Base-by-base conservation (phyloP, 73 alveolate species). In the Paramecium tetraurelia region DNA sequence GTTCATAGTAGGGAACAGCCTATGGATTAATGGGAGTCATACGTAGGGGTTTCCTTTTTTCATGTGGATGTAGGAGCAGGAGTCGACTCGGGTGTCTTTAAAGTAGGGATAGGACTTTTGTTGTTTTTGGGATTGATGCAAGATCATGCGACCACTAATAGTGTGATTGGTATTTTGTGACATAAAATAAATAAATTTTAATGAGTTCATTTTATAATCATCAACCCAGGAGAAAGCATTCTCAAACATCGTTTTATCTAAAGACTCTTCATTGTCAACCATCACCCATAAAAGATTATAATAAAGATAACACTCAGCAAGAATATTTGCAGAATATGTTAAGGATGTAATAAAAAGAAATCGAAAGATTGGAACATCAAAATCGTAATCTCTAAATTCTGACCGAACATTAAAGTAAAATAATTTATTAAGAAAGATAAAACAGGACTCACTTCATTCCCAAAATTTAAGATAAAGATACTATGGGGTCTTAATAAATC, bases 11-110 rank as follows among this genome's bases (percentile, higher is more conserved):
- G 5, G 93, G 93, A 12, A 86, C 33, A 7, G 93, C 93, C 85
- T 77, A 53, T 21, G 21, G 3, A 75, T n/a, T 75, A 14, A 14
- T 7, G 14, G 14, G 20, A 4, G 44, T 12, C 5, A 68, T 75
- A 75, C 87, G 4, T 75, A 36, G n/a, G 93, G 80, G 46, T 63
- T 77, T 40, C 93, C 93, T 22, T 69, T 35, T 48, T 86, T 86
- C 77, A 86, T 43, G 4, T 46, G 29, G 38, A 86, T 53, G 31
- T 86, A 86, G 11, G 93, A 86, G 35, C 93, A 86, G 8, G 93
- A 86, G 35, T 58, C n/a, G 7, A 86, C 93, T 59, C 93, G n/a
- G n/a, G 93, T 86, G n/a, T 38, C 72, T 63, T 77, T 86, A 70
- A 86, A 86, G 43, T 46, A 86, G 7, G 86, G 88, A 38, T 85